Conservation (phyloP, 1,284 basidiomycete genomes). For the Hemileia vastatrix region DNA sequence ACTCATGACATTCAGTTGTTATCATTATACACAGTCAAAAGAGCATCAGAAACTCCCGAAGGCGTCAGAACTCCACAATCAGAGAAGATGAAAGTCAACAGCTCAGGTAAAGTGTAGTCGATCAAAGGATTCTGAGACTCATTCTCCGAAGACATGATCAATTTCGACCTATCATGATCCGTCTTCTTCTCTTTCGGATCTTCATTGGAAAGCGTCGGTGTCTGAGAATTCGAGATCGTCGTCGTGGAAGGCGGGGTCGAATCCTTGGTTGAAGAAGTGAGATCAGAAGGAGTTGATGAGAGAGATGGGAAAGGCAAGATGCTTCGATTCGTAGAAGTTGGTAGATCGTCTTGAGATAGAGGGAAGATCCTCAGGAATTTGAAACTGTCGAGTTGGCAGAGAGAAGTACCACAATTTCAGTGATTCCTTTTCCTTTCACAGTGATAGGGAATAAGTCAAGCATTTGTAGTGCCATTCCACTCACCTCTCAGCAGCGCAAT, state of each 20-base stretch:
- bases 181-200: neutral
- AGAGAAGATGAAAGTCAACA: constrained; percentile 79
- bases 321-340: constrained; percentile 15
- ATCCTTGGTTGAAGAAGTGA: neutral
- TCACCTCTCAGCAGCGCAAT: constrained; percentile 92
- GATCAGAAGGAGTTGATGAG: neutral
- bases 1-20: no score
- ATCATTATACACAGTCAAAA: no score
- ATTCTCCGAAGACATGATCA: constrained; percentile 33
- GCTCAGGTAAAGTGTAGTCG: constrained; percentile 41
- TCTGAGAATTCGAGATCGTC: neutral
- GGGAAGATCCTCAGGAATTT: constrained; percentile 42
- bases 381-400: constrained; percentile 26
- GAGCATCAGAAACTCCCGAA: constrained; percentile 74
- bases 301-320: constrained; percentile 30
- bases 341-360: constrained; percentile 38
- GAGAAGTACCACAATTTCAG: no score
- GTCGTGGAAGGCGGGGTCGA: neutral
- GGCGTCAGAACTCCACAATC: constrained; percentile 88
- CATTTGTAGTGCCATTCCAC: no score
- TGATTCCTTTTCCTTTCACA: no score
- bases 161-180: neutral
- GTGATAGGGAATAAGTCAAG: no score
- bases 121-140: constrained; percentile 36
- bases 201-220: neutral